Evolutionary conservation across 306 rosid species (phyloP).

Genomic region (Inga oerstediana): DNA sequence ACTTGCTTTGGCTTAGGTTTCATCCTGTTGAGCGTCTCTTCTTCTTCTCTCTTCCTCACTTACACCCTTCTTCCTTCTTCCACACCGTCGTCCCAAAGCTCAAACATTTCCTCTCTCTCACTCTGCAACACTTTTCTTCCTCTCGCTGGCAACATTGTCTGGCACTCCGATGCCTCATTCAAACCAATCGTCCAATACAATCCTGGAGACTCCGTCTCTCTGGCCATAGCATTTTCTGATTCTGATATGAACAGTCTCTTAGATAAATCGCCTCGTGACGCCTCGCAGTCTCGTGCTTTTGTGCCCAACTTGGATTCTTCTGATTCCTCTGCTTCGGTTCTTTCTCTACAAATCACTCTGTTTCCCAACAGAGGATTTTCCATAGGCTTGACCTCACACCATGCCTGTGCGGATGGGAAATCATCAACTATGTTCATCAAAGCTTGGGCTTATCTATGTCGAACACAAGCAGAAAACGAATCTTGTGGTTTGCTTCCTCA

Average conservation of each 20-base stretch:
- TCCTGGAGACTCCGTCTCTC: neutral
- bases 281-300: slow-evolving; percentile 31
- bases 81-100: neutral
- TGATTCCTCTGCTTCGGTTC: slow-evolving; percentile 5
- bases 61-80: neutral
- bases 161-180: neutral
- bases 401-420: slow-evolving; percentile 44
- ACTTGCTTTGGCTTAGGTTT: neutral
- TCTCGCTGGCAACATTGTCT: neutral
- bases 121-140: slow-evolving; percentile 18
- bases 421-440: slow-evolving; percentile 39
- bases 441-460: slow-evolving; percentile 45
- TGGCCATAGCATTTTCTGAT: neutral
- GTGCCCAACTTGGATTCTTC: slow-evolving; percentile 38
- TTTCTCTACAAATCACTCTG: slow-evolving; percentile 46
- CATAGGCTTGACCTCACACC: slow-evolving; percentile 45
- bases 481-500: neutral
- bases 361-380: slow-evolving; percentile 46
- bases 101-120: neutral
- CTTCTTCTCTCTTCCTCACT: neutral
- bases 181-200: slow-evolving; percentile 5
- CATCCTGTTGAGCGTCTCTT: neutral
- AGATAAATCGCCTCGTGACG: neutral
- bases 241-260: neutral
- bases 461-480: neutral